Evolutionary conservation across 495 filamentous ascomycete genomes (phyloP), one percentile per base, ranked within the genome.

Genomic region (Tuber aestivum): DNA sequence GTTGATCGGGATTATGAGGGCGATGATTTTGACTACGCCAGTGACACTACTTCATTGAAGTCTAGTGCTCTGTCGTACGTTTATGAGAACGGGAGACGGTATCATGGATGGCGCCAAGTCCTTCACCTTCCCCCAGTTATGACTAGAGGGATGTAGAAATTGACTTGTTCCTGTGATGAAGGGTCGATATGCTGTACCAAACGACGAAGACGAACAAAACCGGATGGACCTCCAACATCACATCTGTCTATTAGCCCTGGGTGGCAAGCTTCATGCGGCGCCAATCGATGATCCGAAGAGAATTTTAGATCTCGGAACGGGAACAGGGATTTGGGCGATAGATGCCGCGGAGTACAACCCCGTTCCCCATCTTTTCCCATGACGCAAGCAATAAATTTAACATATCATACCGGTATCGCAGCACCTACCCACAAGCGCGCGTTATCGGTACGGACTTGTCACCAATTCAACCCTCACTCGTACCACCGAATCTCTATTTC

Each of bases 281-380:
- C 90, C 87, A 1, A 85, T 84, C 7, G 71, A 82, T 20, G 82
- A 85, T 21, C 86, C 87, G 0, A 85, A 87, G 21, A 84, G 87
- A 77, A 87, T 91, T 65, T 84, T 91, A 12, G 90, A 91, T 75
- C 81, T 89, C 56, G 89, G 88, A n/a, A 89, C 88, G 12, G 90
- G 90, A 27, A 91, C 89, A 20, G 90, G 90, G 27, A 89, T 87
- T 73, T 91, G 87, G 89, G 89, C 87, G 69, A 87, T 89, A 37
- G 88, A 88, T 72, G 86, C 88, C 79, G 87, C 84, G 32, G 82
- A 85, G 83, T 84, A 81, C 37, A 79, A 50, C 23, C 48, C 68
- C 41, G 20, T 45, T 45, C 35, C 38, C 40, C 5, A 16, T 1
- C 41, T 37, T 23, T 23, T 50, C 20, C 37, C 14, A 21, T 50